phyloP scores from a whole-genome alignment of 2,329 filamentous ascomycete species.

The Xylariaceae sp. region DNA sequence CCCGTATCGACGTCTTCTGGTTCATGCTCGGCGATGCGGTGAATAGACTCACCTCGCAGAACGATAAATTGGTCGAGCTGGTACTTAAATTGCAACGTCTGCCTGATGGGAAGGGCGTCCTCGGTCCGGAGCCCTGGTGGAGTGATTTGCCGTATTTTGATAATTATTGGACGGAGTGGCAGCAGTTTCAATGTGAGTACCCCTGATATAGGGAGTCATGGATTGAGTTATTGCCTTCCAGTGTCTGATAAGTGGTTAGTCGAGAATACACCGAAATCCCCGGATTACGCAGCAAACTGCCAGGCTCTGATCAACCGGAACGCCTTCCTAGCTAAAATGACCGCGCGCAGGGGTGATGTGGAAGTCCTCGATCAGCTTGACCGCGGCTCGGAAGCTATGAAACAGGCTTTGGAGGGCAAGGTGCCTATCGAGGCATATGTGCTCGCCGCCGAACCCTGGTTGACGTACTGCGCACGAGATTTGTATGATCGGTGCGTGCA shows the following conservation, averaged over 20 bases:
- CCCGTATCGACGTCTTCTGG: slow-evolving; percentile 15
- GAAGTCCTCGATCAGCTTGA: slow-evolving; percentile 14
- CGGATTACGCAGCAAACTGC: slow-evolving; percentile 1
- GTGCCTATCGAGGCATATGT: slow-evolving; percentile 3
- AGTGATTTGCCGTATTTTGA: slow-evolving; percentile 14
- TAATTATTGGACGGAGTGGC: slow-evolving; percentile 16
- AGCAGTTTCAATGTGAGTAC: slow-evolving; percentile 15
- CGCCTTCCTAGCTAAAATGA: slow-evolving; percentile 17
- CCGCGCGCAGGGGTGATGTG: slow-evolving; percentile 5
- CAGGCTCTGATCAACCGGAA: slow-evolving; percentile 17
- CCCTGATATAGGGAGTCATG: no score
- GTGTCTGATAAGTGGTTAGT: no score
- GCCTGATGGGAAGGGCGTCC: slow-evolving; percentile 13
- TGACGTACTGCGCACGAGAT: slow-evolving; percentile 11
- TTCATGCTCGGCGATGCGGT: slow-evolving; percentile 14
- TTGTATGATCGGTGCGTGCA: slow-evolving; percentile 13
- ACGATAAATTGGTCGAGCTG: slow-evolving; percentile 17
- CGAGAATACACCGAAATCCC: not conserved
- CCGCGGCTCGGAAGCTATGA: slow-evolving; percentile 13
- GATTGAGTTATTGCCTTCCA: no score
- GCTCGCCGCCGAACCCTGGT: slow-evolving; percentile 14
- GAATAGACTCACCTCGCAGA: slow-evolving; percentile 14
- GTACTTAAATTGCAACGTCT: slow-evolving; percentile 15
- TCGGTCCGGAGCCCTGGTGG: slow-evolving; percentile 16
- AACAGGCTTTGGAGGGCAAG: slow-evolving; percentile 10